Evolutionary conservation across 345 rosid genomes (phyloP).

Genomic region (Bruguiera parviflora): DNA sequence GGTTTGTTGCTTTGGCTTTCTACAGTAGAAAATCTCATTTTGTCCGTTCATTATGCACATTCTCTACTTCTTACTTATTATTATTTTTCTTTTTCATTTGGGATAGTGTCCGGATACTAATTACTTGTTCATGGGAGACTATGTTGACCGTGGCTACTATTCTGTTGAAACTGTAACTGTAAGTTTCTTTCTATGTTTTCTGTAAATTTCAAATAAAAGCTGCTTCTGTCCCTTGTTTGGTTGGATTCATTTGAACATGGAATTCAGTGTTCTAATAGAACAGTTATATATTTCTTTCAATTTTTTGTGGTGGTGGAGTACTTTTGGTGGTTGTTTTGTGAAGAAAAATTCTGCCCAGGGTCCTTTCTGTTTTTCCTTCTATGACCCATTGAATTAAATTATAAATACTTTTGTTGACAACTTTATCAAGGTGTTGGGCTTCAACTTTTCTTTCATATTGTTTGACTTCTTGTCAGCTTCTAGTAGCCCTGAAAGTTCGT

Average conservation of each 20-base stretch:
- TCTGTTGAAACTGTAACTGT: slow-evolving; percentile 98
- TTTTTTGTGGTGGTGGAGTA: too few species aligned
- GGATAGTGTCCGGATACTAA: slow-evolving; percentile 89
- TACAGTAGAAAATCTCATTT: too few species aligned
- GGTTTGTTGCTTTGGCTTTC: too few species aligned
- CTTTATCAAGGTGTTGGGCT: not conserved
- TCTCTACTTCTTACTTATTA: not conserved
- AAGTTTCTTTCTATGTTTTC: slow-evolving; percentile 16
- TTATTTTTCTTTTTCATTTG: slow-evolving; percentile 14
- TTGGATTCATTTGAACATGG: too few species aligned
- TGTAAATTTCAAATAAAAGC: not conserved
- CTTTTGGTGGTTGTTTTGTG: too few species aligned
- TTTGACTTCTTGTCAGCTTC: slow-evolving; percentile 41
- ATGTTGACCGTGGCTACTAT: slow-evolving; percentile 95
- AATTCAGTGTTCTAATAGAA: too few species aligned
- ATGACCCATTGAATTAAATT: too few species aligned
- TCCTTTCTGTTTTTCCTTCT: too few species aligned
- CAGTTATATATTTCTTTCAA: too few species aligned
- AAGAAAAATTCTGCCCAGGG: too few species aligned
- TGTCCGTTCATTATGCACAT: too few species aligned
- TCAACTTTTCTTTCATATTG: not conserved
- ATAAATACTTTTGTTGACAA: not conserved
- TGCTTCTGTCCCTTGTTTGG: not conserved
- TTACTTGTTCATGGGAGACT: slow-evolving; percentile 96
- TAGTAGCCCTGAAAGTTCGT: slow-evolving; percentile 86